Conservation (phyloP, 1,284 basidiomycete species). For the Naganishia sp. region DNA sequence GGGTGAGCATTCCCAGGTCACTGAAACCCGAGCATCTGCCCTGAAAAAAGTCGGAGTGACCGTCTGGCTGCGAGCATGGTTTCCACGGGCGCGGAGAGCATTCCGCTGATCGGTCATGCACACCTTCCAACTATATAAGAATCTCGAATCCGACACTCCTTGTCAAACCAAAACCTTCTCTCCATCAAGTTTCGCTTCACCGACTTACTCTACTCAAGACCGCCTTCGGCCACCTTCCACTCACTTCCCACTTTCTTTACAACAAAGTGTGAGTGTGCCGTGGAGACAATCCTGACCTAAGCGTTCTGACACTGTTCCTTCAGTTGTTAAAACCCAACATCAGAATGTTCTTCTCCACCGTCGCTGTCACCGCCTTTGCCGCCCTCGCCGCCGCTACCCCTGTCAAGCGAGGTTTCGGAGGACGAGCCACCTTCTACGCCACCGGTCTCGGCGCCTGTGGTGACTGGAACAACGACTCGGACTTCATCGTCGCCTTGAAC, state of each 20-base stretch:
- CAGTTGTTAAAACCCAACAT: conserved; percentile 5
- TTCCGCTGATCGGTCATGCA: background rate
- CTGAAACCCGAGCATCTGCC: too few species aligned
- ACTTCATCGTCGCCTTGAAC: conserved; percentile 35
- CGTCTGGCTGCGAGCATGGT: too few species aligned
- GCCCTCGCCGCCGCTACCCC: conserved; percentile 14
- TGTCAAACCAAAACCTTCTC: background rate
- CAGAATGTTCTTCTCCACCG: conserved; percentile 31
- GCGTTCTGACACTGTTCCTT: background rate
- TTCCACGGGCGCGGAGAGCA: too few species aligned
- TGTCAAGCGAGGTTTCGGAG: conserved; percentile 33
- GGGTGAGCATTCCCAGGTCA: too few species aligned
- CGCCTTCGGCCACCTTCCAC: conserved; percentile 22
- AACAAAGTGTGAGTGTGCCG: conserved; percentile 2
- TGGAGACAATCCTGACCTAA: too few species aligned
- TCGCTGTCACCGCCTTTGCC: conserved; percentile 23
- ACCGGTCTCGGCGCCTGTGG: conserved; percentile 35
- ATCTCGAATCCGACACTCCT: background rate
- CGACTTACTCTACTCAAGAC: conserved; percentile 23
- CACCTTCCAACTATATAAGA: conserved; percentile 7
- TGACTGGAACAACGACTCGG: conserved; percentile 29
- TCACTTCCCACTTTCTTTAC: conserved; percentile 23
- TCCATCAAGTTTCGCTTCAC: conserved; percentile 25
- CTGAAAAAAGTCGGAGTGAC: too few species aligned
- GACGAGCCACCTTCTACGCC: conserved; percentile 36